Conservation (phyloP, 768 basidiomycete genomes). For the Kwoniella botswanensis region DNA sequence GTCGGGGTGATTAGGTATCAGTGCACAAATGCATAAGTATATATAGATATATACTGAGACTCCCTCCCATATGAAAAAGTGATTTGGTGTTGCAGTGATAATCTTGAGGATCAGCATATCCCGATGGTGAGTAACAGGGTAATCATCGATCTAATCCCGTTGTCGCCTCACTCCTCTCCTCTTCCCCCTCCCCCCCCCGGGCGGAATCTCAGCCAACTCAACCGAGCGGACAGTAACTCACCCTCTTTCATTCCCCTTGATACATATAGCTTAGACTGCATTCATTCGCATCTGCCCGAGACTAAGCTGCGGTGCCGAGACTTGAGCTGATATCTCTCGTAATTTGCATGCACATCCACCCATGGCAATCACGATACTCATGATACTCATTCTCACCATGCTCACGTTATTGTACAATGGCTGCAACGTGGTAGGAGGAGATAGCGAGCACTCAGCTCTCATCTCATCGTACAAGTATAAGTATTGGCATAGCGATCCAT, state of each 20-base stretch:
- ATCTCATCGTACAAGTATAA: too few species aligned
- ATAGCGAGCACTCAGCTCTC: too few species aligned
- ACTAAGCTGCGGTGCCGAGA: background rate
- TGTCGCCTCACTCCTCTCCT: background rate
- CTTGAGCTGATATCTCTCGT: background rate
- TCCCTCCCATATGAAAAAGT: background rate
- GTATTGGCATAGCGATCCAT: background rate
- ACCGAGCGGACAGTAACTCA: too few species aligned
- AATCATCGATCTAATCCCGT: background rate
- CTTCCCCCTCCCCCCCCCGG: too few species aligned
- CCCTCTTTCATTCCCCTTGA: background rate
- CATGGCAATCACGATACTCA: too few species aligned
- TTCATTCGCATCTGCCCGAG: background rate
- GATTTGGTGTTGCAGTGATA: background rate
- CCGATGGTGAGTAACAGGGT: conserved; percentile 9
- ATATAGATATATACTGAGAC: background rate
- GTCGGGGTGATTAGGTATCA: too few species aligned
- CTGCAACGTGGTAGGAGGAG: too few species aligned
- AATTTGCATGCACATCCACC: background rate
- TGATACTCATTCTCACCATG: too few species aligned
- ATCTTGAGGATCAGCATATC: background rate
- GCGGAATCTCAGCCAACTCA: background rate
- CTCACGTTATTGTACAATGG: too few species aligned
- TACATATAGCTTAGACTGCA: background rate
- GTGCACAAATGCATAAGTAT: background rate